Percentiles rank a stretch among this genome's conserved stretches.
phyloP scores from a whole-genome alignment of 345 rosid species.

The Pistacia atlantica region DNA sequence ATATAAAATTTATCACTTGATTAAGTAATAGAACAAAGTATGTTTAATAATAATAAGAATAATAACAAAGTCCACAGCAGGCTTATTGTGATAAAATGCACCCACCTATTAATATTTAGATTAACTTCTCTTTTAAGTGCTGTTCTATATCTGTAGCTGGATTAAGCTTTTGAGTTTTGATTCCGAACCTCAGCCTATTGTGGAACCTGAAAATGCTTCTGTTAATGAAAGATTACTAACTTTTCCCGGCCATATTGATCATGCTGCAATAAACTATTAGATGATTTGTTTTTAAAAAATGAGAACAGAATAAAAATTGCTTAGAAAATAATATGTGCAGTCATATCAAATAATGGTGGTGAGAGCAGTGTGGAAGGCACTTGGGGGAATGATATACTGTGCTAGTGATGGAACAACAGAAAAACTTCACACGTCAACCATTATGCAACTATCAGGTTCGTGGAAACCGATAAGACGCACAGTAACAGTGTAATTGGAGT shows the following conservation, averaged over 20 bases:
- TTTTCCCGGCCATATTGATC: neutral
- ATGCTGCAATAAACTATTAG: neutral
- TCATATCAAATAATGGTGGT: slow-evolving; percentile 8
- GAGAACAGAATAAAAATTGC: neutral
- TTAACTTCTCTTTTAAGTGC: neutral
- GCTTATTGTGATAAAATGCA: too few species aligned
- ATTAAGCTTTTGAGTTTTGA: too few species aligned
- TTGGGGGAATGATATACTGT: slow-evolving; percentile 13
- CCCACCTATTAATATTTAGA: too few species aligned
- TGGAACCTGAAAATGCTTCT: neutral
- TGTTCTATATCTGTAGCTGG: too few species aligned
- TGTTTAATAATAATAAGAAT: neutral
- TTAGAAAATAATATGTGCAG: neutral
- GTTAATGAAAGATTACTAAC: neutral
- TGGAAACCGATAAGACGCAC: neutral
- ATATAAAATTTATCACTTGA: slow-evolving; percentile 18
- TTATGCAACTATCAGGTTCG: neutral
- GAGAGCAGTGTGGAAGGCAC: slow-evolving; percentile 6
- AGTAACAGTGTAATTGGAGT: neutral
- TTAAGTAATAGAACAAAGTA: slow-evolving; percentile 18
- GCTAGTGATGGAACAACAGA: slow-evolving; percentile 7
- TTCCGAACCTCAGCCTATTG: too few species aligned
- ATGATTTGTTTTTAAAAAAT: neutral
- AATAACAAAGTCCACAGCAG: too few species aligned
- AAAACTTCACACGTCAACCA: slow-evolving; percentile 15